Evolutionary conservation across 192 early-diverging fungal species (phyloP).

Genomic region (Geosiphon pyriformis): DNA sequence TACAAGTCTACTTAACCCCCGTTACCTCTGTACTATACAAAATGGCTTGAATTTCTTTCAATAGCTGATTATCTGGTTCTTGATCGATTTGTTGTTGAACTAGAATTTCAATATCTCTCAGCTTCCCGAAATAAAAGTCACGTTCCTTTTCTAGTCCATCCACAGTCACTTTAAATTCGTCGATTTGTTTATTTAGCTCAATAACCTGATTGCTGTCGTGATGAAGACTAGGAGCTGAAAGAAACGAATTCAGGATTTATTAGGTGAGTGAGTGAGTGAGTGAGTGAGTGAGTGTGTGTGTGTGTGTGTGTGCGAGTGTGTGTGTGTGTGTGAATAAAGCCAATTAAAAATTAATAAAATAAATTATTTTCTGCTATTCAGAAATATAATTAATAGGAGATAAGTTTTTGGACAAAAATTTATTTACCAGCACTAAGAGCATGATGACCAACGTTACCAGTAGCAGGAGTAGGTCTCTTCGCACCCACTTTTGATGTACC

Average conservation of each 20-base stretch:
- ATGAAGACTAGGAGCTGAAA: constrained; percentile 29
- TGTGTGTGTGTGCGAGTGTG: too few species aligned
- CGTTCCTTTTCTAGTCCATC: constrained; percentile 94
- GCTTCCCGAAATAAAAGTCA: constrained; percentile 95
- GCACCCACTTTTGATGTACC: constrained; percentile 35
- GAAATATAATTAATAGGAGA: too few species aligned
- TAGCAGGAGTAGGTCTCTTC: constrained; percentile 34
- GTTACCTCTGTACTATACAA: constrained; percentile 87
- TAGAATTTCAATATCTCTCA: constrained; percentile 90
- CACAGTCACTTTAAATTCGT: constrained; percentile 78
- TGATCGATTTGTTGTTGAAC: constrained; percentile 74
- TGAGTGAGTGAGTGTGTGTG: too few species aligned
- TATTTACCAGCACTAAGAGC: not conserved
- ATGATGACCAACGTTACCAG: constrained; percentile 18
- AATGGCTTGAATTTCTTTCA: constrained; percentile 78
- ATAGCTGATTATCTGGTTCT: constrained; percentile 45
- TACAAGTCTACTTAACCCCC: too few species aligned
- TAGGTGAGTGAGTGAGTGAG: too few species aligned
- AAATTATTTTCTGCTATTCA: too few species aligned
- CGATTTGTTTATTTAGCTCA: constrained; percentile 71
- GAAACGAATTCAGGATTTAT: too few species aligned
- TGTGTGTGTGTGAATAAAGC: too few species aligned
- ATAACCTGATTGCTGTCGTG: constrained; percentile 53
- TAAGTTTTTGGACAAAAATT: not conserved
- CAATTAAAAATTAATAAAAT: too few species aligned